A percentile compares a stretch with the other conserved stretches of the same genome.
These are phyloP conservation scores for Penicillium ochrochloron DNA, from an alignment of 495 filamentous ascomycete genomes.

Conservation along the genomic window DNA sequence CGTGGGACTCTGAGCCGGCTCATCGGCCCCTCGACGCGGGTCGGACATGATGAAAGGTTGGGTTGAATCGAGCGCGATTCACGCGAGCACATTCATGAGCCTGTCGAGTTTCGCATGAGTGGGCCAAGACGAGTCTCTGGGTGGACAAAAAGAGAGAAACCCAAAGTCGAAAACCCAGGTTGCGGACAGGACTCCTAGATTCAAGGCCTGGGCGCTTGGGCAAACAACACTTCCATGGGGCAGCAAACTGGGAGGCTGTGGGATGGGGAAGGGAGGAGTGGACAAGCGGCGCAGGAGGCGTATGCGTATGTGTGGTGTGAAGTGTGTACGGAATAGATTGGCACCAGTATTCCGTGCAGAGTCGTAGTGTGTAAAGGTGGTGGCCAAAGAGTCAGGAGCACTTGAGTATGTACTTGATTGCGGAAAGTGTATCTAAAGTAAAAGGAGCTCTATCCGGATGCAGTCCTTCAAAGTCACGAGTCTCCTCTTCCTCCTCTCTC, in stretches of 20 bases:
- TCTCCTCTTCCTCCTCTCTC: not conserved
- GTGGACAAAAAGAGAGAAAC: not conserved
- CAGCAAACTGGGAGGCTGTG: not conserved
- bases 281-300: not conserved
- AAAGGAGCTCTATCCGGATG: not conserved
- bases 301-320: not conserved
- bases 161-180: not conserved
- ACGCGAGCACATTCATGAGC: conserved; percentile 18
- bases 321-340: not conserved
- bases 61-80: conserved; percentile 22
- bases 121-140: not conserved
- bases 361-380: not conserved
- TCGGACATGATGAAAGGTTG: conserved; percentile 41
- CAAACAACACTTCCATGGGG: not conserved
- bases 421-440: not conserved
- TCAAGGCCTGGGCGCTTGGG: not conserved
- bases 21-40: conserved; percentile 32
- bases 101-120: conserved; percentile 20
- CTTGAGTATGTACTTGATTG: not conserved
- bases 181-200: not conserved
- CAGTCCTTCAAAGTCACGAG: not conserved
- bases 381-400: not conserved
- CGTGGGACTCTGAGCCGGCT: conserved; percentile 31
- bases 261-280: not conserved
- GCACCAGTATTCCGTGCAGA: not conserved